Percentiles rank a stretch among this genome's conserved stretches.
phyloP scores from a whole-genome alignment of 1,139 yeast genomes.

The Arxiozyma telluris region DNA sequence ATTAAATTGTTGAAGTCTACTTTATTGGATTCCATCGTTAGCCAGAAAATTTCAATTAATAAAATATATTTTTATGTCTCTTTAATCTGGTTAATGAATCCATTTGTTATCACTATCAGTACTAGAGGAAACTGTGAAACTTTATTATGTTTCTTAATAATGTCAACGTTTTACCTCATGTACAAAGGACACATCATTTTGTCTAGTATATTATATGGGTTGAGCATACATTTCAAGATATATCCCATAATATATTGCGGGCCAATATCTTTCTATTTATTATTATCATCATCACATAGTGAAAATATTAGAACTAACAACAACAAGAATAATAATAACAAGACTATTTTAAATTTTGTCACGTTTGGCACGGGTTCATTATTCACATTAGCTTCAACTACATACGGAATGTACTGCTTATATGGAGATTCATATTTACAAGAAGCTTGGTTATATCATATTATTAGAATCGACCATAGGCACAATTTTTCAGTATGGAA shows the following conservation, averaged over 20 bases:
- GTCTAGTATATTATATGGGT: constrained; percentile 63
- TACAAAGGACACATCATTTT: constrained; percentile 31
- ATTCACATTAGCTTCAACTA: constrained; percentile 39
- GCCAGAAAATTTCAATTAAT: not conserved
- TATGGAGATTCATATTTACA: constrained; percentile 74
- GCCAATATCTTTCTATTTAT: constrained; percentile 32
- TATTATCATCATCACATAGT: not conserved
- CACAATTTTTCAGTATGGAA: constrained; percentile 91
- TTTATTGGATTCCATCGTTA: not conserved
- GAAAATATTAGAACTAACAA: not conserved
- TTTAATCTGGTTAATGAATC: constrained; percentile 75
- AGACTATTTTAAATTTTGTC: constrained; percentile 21
- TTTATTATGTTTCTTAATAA: constrained; percentile 66
- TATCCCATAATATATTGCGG: constrained; percentile 82
- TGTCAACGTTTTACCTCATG: constrained; percentile 47
- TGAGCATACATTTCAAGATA: constrained; percentile 80
- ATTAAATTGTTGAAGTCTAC: constrained; percentile 33
- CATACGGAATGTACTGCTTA: constrained; percentile 49
- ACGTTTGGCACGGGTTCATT: constrained; percentile 23
- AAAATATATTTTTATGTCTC: constrained; percentile 1
- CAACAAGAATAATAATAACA: constrained; percentile 1
- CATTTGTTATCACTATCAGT: constrained; percentile 89
- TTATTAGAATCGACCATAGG: constrained; percentile 79
- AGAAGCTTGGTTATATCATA: constrained; percentile 76
- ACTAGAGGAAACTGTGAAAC: constrained; percentile 95